These are phyloP conservation scores for Viridothelium virens DNA, from an alignment of 495 filamentous ascomycete genomes.

Conservation along the genomic window DNA sequence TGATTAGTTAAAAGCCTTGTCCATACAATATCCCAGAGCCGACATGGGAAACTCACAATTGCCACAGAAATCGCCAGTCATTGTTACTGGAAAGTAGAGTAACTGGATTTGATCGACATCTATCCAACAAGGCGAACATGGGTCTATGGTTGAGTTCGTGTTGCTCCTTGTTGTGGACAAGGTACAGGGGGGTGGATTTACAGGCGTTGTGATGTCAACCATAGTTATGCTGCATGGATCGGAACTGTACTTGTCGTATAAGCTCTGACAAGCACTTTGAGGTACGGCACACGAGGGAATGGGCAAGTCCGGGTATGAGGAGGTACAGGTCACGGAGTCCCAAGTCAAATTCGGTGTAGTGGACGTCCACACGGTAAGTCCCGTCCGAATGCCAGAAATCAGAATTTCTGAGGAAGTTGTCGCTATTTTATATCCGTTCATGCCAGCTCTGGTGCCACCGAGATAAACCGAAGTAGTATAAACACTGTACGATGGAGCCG, in stretches of 20 bases:
- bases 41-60: not conserved
- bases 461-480: not conserved
- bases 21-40: not conserved
- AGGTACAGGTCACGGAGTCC: not conserved
- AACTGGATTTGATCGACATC: conserved; percentile 13
- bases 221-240: not conserved
- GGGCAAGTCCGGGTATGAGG: not conserved
- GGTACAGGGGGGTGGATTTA: not conserved
- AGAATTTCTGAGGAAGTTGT: not conserved
- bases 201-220: not conserved
- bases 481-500: not conserved
- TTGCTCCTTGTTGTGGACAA: not conserved
- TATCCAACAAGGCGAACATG: not conserved
- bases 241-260: not conserved
- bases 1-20: not conserved
- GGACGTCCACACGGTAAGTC: not conserved
- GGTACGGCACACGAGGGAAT: not conserved
- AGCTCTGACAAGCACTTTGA: not conserved
- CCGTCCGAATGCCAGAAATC: not conserved
- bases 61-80: conserved; percentile 5
- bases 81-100: conserved; percentile 14
- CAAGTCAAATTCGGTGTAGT: not conserved
- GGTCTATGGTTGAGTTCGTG: not conserved
- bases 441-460: not conserved
- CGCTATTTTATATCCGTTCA: not conserved